Base-by-base conservation (phyloP, 2,329 filamentous ascomycete genomes). In the Hymenoscyphus scutula region DNA sequence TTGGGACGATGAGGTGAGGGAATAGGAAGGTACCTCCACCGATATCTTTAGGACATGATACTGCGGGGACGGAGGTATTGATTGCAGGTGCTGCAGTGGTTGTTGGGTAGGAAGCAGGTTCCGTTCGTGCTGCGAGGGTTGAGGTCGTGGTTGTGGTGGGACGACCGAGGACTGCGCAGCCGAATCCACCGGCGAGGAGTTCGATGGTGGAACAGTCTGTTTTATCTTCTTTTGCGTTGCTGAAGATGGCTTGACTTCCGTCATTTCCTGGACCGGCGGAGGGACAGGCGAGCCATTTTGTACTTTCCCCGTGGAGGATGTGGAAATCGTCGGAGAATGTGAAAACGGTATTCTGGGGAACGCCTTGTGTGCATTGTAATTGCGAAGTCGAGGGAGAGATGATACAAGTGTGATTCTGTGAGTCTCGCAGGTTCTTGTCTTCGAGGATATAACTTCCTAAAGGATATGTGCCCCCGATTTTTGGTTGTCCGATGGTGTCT, bases 1-100 rank as follows among this genome's bases (percentile, higher is more conserved):
- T 72, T 15, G 72, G 70, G 19, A 73, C 53, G 29, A 73, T 73
- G 34, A 73, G 66, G 34, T 69, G 65, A 5, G 72, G 71, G 53
- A 65, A 70, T n/a, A 68, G 63, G 57, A 66, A 74, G 1, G 48
- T 55, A 7, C 64, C 66, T 7, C 56, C 30, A 15, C 64, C 62
- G 27, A 74, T 65, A 34, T 69, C 63, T 25, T 65, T 66, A 15
- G 70, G 69, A 55, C 72, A 74, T 2, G 57, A 29, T 6, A 59
- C 7, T 15, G 59, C 29, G 4, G 53, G 7, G 5, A 32, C 45
- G 25, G 64, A 45, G 37, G 58, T 38, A 3, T 56, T 34, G 7
- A 60, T 15, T 19, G 62, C 29, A 0, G 19, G n/a, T 17, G n/a
- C 8, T 1, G 30, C 25, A 5, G 60, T 10, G 30, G 60, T 29